Evolutionary conservation across 345 rosid species (phyloP), one percentile per base, ranked within the genome.

Genomic region (Euclidium syriacum): DNA sequence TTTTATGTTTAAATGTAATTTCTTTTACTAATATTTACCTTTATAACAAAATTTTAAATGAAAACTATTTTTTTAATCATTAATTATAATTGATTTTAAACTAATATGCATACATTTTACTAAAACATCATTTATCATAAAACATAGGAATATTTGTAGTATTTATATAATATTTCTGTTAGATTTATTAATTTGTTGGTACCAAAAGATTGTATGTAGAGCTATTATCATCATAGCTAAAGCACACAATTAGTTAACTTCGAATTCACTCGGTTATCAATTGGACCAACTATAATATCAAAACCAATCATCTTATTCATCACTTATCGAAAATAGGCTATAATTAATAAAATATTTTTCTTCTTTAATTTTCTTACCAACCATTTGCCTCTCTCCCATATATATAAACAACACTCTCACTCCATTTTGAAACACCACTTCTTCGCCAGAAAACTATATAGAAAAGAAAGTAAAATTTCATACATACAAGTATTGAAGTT

Each of bases 211-310:
- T 51, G 9, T 42, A 26, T 34, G 11, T 61, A 61, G 49, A 61
- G 25, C 6, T 44, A 19, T 34, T 33, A 20, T 30, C 25, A 67
- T 42, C 40, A 60, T 60, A 18, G 8, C 26, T 59, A 44, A 38
- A 49, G 43, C 46, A 55, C 39, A 30, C 18, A 55, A 22, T 22
- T 70, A 54, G 59, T 63, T 55, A 70, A 70, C 69, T 70, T 70
- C 11, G 16, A 70, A 62, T 55, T 55, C 44, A 62, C 74, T 70
- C 74, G 74, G 74, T 27, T 18, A 50, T 49, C 18, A 50, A 49
- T 40, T 58, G 51, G 72, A 67, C 58, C 62, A 69, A 52, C 57
- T 34, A 27, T 25, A 53, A 54, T 43, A 70, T 70, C 58, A 67
- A 58, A n/a, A 57, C 55, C 44, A 53, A 22, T 53, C 10, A 52